Base-by-base conservation (phyloP, 208 protist genomes). In the Trypanosoma scelopori region DNA sequence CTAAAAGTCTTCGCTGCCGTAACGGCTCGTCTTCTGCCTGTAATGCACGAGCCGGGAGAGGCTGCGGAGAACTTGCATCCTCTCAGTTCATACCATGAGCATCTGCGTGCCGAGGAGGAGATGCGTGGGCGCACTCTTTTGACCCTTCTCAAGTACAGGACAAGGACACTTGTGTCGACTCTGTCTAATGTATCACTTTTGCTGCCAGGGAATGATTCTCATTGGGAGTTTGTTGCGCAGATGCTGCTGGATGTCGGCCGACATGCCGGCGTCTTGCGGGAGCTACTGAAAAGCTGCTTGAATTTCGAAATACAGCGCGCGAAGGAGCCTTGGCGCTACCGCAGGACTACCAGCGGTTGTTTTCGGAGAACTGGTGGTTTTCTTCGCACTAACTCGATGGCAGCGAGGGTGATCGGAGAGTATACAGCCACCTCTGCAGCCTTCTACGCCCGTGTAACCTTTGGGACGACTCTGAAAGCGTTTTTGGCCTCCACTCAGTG, bases 351-450 rank as follows among this genome's bases (percentile, higher is more conserved):
- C 1, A 28, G 16, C 30, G 18, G 4, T 18, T 53, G 4, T 42
- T 39, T 64, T 41, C 28, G 15, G 12, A 13, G 50, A 64, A 53
- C 58, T 30, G 58, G 58, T 52, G 58, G 58, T 41, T 64, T 64
- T 64, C 58, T 64, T 46, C 45, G 58, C 18, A 64, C 41, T 25
- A 53, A 64, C 35, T 52, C 58, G 18, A 18, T 64, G 30, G 58
- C 41, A 30, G 22, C 16, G 0, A 41, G 51, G 39, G 39, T 53
- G 12, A 64, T 64, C 27, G 4, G 5, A 20, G 12, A 16, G 13
- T 64, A 52, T 52, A 64, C 41, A 37, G 6, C 39, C 28, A 27
- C 23, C 18, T 43, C 58, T 43, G 58, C 58, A 52, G 6, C 18
- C 27, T 9, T 41, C 20, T 64, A 64, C 20, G 32, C 48, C 25